A percentile compares a stretch with the other conserved stretches of the same genome.
phyloP scores from a whole-genome alignment of 192 early-diverging fungal species.

The Chytriomyces confervae region DNA sequence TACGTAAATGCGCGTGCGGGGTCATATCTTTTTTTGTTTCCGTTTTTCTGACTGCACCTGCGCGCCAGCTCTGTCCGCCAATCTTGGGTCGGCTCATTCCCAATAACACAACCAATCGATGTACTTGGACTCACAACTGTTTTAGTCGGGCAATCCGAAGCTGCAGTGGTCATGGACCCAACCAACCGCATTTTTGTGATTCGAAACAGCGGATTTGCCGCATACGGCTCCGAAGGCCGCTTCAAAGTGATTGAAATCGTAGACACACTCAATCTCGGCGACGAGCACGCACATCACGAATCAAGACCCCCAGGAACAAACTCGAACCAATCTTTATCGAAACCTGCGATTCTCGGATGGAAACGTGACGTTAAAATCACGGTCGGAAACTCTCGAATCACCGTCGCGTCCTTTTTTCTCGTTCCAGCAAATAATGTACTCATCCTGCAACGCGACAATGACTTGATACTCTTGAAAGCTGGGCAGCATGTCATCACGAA shows the following conservation, averaged over 20 bases:
- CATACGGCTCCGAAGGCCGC: slow-evolving; percentile 49
- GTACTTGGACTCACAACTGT: slow-evolving; percentile 46
- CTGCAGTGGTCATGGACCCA: slow-evolving; percentile 50
- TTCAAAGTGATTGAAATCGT: slow-evolving; percentile 50
- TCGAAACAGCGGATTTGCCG: slow-evolving; percentile 55
- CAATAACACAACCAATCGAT: slow-evolving; percentile 47
- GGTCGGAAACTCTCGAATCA: slow-evolving; percentile 18
- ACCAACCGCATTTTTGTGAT: slow-evolving; percentile 56
- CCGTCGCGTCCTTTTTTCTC: slow-evolving; percentile 55
- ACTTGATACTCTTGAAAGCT: slow-evolving; percentile 47
- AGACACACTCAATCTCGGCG: slow-evolving; percentile 55
- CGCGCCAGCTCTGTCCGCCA: slow-evolving; percentile 30
- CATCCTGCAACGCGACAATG: slow-evolving; percentile 52
- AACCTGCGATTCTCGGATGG: slow-evolving; percentile 42
- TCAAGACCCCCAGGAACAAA: slow-evolving; percentile 1
- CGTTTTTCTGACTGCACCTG: no score
- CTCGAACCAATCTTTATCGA: neutral
- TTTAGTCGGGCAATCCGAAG: slow-evolving; percentile 56
- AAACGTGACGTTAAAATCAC: slow-evolving; percentile 47
- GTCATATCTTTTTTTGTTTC: neutral
- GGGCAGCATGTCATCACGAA: slow-evolving; percentile 61
- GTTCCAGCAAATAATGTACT: slow-evolving; percentile 60
- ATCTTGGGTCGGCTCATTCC: slow-evolving; percentile 33
- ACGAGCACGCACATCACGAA: slow-evolving; percentile 46
- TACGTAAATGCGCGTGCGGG: neutral